phyloP scores from a whole-genome alignment of 1,284 basidiomycete species.

The Cutaneotrichosporon arboriforme region DNA sequence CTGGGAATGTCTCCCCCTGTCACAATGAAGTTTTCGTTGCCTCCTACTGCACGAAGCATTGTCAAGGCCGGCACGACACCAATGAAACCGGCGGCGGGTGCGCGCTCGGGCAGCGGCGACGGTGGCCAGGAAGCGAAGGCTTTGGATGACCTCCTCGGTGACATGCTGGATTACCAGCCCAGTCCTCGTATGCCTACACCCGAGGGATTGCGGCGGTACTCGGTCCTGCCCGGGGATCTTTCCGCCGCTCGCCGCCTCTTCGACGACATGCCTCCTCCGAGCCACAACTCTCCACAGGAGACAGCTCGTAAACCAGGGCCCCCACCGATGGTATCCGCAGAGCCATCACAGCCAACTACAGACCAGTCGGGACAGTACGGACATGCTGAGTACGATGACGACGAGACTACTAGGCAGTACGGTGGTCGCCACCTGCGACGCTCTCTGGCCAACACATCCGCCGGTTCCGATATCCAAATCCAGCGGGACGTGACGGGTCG shows the following conservation, averaged over 20 bases:
- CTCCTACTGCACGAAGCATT: constrained; percentile 55
- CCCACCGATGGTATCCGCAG: background rate
- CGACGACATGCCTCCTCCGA: constrained; percentile 1
- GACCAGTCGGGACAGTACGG: background rate
- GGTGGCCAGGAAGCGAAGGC: background rate
- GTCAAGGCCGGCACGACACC: background rate
- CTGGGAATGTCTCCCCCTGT: constrained; percentile 78
- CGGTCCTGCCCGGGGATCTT: constrained; percentile 23
- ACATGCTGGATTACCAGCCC: constrained; percentile 30
- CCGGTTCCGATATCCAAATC: constrained; percentile 28
- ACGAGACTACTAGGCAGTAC: background rate
- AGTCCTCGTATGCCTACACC: constrained; percentile 33
- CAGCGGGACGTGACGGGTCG: constrained; percentile 9
- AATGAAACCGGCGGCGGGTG: background rate
- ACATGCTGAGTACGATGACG: too few species aligned
- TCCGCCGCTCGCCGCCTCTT: constrained; percentile 11
- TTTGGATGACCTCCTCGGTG: constrained; percentile 41
- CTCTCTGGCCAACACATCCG: constrained; percentile 38
- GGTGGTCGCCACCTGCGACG: constrained; percentile 11
- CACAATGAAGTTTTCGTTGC: constrained; percentile 74
- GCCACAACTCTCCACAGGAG: too few species aligned
- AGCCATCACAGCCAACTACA: too few species aligned
- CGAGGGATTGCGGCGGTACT: constrained; percentile 35
- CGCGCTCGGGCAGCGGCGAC: too few species aligned
- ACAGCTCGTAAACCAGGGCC: too few species aligned